Conservation (phyloP, 352 stramenopile species). For the Phytopythium oedochilum region DNA sequence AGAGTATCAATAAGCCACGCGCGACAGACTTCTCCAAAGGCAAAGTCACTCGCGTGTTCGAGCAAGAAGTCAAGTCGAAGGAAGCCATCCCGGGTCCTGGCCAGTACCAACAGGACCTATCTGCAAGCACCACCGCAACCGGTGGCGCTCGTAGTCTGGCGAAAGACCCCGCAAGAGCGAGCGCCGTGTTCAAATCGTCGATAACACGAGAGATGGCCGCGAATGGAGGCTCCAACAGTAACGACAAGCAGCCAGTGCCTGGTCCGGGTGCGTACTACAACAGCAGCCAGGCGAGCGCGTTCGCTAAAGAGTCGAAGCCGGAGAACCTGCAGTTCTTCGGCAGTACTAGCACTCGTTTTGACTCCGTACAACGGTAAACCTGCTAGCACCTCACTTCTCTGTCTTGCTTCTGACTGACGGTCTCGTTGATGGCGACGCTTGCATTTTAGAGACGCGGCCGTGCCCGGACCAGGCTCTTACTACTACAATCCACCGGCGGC, state of each 20-base stretch:
- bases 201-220: conserved; percentile 46
- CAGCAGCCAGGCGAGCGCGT: conserved; percentile 29
- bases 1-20: conserved; percentile 57
- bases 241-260: conserved; percentile 36
- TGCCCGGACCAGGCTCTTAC: conserved; percentile 50
- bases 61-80: conserved; percentile 54
- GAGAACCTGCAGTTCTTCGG: conserved; percentile 82
- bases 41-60: conserved; percentile 58
- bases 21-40: conserved; percentile 71
- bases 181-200: conserved; percentile 66
- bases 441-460: conserved; percentile 17
- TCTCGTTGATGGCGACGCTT: not conserved
- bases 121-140: not conserved
- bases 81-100: conserved; percentile 54
- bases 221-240: conserved; percentile 5
- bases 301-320: conserved; percentile 39
- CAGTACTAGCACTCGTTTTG: conserved; percentile 66
- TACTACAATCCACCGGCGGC: conserved; percentile 51
- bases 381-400: not conserved
- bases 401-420: not conserved
- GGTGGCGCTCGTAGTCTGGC: conserved; percentile 11
- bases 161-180: conserved; percentile 46
- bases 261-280: conserved; percentile 59
- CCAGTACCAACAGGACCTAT: conserved; percentile 30
- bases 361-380: conserved; percentile 27